Conservation (phyloP, 768 basidiomycete genomes). For the Omphalotus guepiniiformis region DNA sequence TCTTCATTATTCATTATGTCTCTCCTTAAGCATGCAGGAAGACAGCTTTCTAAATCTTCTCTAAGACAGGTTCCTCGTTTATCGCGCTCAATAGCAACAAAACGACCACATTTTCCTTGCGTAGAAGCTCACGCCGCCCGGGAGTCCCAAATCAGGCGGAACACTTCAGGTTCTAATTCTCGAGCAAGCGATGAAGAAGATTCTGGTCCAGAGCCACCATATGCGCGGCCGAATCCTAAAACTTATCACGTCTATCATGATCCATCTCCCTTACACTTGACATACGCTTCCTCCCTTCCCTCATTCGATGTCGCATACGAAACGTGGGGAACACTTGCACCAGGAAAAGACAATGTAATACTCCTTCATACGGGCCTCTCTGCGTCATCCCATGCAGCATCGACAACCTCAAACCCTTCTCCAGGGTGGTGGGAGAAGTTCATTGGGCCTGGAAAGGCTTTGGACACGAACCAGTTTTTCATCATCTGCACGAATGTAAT, state of each 20-base stretch:
- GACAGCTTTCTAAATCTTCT: conserved; percentile 1
- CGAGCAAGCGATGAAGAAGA: conserved; percentile 24
- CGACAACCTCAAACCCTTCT: conserved; percentile 67
- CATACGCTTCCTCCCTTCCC: conserved; percentile 53
- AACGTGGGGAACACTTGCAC: conserved; percentile 91
- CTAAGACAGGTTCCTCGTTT: conserved; percentile 1
- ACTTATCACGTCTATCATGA: conserved; percentile 73
- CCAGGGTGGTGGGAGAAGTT: conserved; percentile 99
- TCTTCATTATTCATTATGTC: no score
- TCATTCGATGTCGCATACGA: conserved; percentile 92
- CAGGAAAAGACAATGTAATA: conserved; percentile 79
- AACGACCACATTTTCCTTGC: conserved; percentile 55
- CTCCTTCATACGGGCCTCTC: conserved; percentile 95
- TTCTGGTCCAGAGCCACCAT: conserved; percentile 77
- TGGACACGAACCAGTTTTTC: conserved; percentile 92
- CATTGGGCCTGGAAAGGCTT: conserved; percentile 89
- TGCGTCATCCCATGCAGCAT: conserved; percentile 92
- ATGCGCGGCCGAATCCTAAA: conserved; percentile 72
- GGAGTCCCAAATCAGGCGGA: conserved; percentile 47
- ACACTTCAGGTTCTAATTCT: conserved; percentile 23
- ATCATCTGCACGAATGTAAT: conserved; percentile 95
- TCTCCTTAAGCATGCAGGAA: background rate
- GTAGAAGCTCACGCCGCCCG: conserved; percentile 79
- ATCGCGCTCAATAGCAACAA: conserved; percentile 6
- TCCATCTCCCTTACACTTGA: conserved; percentile 55